Conservation (phyloP, 495 filamentous ascomycete genomes). For the Hypoxylon subgilvum region DNA sequence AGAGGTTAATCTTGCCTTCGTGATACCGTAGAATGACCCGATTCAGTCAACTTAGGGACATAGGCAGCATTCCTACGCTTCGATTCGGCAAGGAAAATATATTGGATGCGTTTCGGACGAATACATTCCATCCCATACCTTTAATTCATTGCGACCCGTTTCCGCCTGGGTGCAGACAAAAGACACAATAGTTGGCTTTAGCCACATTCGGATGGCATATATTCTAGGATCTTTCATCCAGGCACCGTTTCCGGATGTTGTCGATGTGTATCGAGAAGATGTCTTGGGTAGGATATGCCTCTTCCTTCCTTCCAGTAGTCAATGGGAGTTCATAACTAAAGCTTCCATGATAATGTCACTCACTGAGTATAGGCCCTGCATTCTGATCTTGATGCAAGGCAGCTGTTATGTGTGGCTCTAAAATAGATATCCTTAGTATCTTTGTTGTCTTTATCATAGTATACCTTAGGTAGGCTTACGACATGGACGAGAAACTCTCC, state of each 20-base stretch:
- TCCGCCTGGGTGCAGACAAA: slow-evolving; percentile 17
- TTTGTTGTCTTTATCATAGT: too few relatives aligned
- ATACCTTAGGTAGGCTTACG: too few relatives aligned
- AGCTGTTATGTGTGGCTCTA: too few relatives aligned
- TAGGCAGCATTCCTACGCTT: slow-evolving; percentile 24
- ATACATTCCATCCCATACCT: slow-evolving; percentile 20
- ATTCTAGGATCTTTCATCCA: slow-evolving; percentile 11
- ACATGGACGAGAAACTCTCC: too few relatives aligned
- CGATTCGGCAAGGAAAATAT: slow-evolving; percentile 22
- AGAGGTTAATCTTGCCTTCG: slow-evolving; percentile 3
- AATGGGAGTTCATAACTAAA: too few relatives aligned
- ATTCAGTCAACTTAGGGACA: slow-evolving; percentile 3
- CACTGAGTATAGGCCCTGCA: too few relatives aligned
- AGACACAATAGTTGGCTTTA: slow-evolving; percentile 2
- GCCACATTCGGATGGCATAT: slow-evolving; percentile 14
- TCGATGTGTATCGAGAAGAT: too few relatives aligned
- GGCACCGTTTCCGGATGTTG: slow-evolving; percentile 17
- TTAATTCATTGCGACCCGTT: neutral
- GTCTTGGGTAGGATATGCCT: too few relatives aligned
- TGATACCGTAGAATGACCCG: slow-evolving; percentile 2
- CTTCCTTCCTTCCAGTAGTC: too few relatives aligned
- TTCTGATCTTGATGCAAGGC: too few relatives aligned
- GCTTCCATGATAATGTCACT: too few relatives aligned
- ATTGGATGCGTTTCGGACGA: slow-evolving; percentile 1
- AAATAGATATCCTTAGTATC: too few relatives aligned